phyloP scores from a whole-genome alignment of 768 basidiomycete species.

The Pilatotrama ljubarskyi region DNA sequence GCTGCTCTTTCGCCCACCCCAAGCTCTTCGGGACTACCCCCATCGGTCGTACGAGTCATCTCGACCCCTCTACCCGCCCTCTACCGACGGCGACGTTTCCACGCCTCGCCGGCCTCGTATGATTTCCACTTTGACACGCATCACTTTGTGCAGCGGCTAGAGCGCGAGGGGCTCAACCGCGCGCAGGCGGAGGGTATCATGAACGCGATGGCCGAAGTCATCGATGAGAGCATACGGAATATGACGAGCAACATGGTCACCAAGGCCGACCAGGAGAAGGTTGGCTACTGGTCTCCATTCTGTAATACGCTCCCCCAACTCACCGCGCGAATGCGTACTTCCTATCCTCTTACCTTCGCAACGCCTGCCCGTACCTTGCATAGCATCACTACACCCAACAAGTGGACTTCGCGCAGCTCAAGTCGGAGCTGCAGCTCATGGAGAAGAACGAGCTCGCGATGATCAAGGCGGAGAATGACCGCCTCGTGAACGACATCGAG shows the following conservation, averaged over 20 bases:
- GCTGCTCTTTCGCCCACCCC: neutral
- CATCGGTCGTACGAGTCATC: constrained; percentile 1
- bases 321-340: neutral
- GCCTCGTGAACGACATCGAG: constrained; percentile 88
- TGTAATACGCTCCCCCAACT: constrained; percentile 22
- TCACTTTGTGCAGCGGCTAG: constrained; percentile 88
- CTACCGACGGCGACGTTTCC: constrained; percentile 27
- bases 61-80: too few species aligned
- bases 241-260: constrained; percentile 97
- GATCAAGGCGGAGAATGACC: constrained; percentile 95
- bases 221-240: constrained; percentile 94
- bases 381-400: constrained; percentile 93
- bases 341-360: neutral
- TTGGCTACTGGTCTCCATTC: constrained; percentile 27
- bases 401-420: constrained; percentile 95
- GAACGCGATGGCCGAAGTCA: constrained; percentile 94
- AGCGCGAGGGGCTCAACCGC: constrained; percentile 84
- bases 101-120: constrained; percentile 28
- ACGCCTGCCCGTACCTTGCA: too few species aligned
- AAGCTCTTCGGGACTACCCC: neutral
- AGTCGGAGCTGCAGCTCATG: constrained; percentile 93
- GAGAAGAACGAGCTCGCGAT: constrained; percentile 96
- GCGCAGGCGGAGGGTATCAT: constrained; percentile 97
- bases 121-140: constrained; percentile 95
- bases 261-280: constrained; percentile 96